phyloP scores from a whole-genome alignment of 1,139 yeast species.

The Zygosaccharomyces sapae region DNA sequence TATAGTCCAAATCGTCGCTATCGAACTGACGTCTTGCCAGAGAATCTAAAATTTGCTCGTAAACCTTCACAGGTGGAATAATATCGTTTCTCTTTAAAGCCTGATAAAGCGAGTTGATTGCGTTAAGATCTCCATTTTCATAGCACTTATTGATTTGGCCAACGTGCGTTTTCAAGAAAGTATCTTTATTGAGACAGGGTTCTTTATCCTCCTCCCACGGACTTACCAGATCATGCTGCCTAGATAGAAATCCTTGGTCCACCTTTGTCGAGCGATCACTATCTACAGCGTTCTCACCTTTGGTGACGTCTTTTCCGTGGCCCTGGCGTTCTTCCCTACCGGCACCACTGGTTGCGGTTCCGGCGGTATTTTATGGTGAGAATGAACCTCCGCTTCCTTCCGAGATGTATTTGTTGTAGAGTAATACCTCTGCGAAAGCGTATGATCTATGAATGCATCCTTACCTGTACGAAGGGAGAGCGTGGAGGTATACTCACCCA shows the following conservation, averaged over 20 bases:
- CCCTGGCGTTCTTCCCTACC: neutral
- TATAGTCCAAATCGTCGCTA: conserved; percentile 43
- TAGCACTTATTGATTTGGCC: conserved; percentile 29
- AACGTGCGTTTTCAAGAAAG: conserved; percentile 27
- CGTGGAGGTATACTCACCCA: conserved; percentile 10
- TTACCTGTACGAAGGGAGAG: conserved; percentile 14
- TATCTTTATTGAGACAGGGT: conserved; percentile 24
- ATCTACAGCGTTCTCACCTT: too few species aligned
- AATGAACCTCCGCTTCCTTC: conserved; percentile 3
- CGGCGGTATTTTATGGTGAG: neutral
- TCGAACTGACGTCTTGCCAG: conserved; percentile 38
- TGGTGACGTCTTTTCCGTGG: neutral
- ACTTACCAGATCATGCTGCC: conserved; percentile 1
- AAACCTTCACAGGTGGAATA: conserved; percentile 37
- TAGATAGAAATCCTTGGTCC: neutral
- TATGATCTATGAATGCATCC: conserved; percentile 17
- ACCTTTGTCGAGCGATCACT: too few species aligned
- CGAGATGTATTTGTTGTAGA: conserved; percentile 14
- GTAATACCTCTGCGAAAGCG: conserved; percentile 21
- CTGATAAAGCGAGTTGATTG: conserved; percentile 39
- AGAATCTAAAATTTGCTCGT: conserved; percentile 36
- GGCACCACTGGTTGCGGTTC: conserved; percentile 5
- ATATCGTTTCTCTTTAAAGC: conserved; percentile 40
- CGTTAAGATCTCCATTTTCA: conserved; percentile 30
- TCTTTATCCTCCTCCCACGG: conserved; percentile 36